These are phyloP conservation scores for Hypericum androsaemum DNA, from an alignment of 345 rosid genomes.

Conservation along the genomic window DNA sequence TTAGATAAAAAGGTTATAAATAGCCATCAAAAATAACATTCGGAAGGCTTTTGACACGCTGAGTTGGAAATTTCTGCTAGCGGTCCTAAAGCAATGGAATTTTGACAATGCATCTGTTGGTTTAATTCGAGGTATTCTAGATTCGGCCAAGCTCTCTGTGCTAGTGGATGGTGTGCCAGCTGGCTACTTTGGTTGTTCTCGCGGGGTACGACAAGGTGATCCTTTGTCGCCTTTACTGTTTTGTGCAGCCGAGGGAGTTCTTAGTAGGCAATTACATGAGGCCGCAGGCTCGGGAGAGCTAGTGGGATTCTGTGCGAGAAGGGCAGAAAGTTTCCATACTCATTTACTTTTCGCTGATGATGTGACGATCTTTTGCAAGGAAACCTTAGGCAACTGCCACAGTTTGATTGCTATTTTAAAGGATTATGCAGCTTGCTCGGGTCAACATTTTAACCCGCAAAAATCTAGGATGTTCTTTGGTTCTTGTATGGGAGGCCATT, in stretches of 20 bases:
- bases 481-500: no score
- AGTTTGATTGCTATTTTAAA: neutral
- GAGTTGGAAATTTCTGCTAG: no score
- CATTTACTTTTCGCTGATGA: slow-evolving; percentile 1
- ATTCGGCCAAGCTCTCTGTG: neutral
- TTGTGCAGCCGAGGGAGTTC: neutral
- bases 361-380: neutral
- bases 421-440: neutral
- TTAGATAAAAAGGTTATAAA: no score
- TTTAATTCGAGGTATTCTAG: neutral
- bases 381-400: neutral
- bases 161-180: neutral
- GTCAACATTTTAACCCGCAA: neutral
- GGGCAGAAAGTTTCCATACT: neutral
- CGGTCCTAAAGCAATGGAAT: no score
- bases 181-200: neutral
- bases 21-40: no score
- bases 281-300: neutral
- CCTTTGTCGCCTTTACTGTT: neutral
- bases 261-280: neutral
- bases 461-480: neutral
- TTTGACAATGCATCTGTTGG: no score
- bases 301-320: neutral
- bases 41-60: no score
- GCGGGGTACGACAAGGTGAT: neutral